Percentiles rank a stretch among this genome's conserved stretches.
Evolutionary conservation across 768 basidiomycete species (phyloP).

Genomic region (Rhizopogon rudus): DNA sequence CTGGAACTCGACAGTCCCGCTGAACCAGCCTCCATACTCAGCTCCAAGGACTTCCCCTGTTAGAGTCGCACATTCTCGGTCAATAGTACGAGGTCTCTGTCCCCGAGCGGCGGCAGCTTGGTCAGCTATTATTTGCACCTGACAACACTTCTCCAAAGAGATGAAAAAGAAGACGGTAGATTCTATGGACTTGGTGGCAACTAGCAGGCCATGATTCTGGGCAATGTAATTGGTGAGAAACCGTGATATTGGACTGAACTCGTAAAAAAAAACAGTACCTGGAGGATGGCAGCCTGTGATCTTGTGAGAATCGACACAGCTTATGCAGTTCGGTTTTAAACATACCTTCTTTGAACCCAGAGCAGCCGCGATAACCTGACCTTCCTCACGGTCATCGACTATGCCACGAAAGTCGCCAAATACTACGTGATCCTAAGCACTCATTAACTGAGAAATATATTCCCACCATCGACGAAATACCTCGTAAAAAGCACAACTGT

Average conservation of each 20-base stretch:
- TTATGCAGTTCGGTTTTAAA: not conserved
- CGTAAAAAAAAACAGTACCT: conserved; percentile 3
- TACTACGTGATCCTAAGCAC: conserved; percentile 21
- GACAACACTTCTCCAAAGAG: conserved; percentile 24
- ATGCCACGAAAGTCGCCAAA: conserved; percentile 31
- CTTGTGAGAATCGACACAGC: not conserved
- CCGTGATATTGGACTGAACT: not conserved
- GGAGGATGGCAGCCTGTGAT: conserved; percentile 16
- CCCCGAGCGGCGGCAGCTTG: conserved; percentile 21
- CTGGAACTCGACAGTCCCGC: conserved; percentile 32
- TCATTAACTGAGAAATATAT: not conserved
- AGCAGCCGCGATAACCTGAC: conserved; percentile 23
- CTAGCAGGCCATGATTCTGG: conserved; percentile 24
- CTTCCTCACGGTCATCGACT: conserved; percentile 29
- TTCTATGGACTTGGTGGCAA: conserved; percentile 19
- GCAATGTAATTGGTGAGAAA: not conserved
- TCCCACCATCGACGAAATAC: conserved; percentile 2
- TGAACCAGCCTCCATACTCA: conserved; percentile 32
- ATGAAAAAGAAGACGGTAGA: conserved; percentile 20
- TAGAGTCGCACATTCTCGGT: conserved; percentile 21
- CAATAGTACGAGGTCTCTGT: not conserved
- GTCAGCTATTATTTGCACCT: conserved; percentile 24
- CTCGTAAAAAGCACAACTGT: conserved; percentile 29
- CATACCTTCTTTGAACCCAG: conserved; percentile 25
- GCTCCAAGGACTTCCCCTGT: conserved; percentile 23